Base-by-base conservation (phyloP, 495 filamentous ascomycete species). In the Penicillium robsamsonii region DNA sequence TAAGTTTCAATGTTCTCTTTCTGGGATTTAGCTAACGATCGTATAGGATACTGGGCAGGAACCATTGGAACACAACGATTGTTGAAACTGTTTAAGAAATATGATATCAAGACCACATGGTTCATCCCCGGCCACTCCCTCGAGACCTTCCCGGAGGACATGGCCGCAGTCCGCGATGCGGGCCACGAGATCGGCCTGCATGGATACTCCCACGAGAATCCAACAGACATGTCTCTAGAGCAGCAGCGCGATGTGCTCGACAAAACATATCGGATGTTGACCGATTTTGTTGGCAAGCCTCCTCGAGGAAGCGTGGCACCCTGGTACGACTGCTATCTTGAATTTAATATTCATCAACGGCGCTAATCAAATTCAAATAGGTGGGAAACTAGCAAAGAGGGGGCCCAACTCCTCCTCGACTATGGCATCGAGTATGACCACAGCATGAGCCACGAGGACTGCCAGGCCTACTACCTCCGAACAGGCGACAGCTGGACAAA, bases 71-170 rank as follows among this genome's bases (percentile, higher is more conserved):
- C 85, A 0, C 78, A 81, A 11, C 83, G 89, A 15, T 70, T 92
- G 3, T 74, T 92, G 30, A 89, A 87, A 61, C 67, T 92, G 10
- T 90, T 91, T 65, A 78, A 83, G 10, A 90, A 89, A 64, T 89
- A 91, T 75, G 80, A 84, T 46, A 91, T 92, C 75, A 90, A 88
- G 63, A 81, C 87, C 7, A 90, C 88, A 3, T 92, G 87, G 85
- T 92, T 92, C 65, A 91, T 92, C 46, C 88, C 88, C 0, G 88
- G 88, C 0, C 88, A 92, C 65, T 87, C 84, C 0, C 76, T 92
- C 22, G 88, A 91, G 62, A 89, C 79, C 13, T 92, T 92, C 60
- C 88, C 88, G 0, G 86, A 90, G 64, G 86, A 90, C 53, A 88
- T 86, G 66, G 81, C 81, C 5, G 81, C 84, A 67, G 79, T 91